These are phyloP conservation scores for Trametopsis cervina DNA, from an alignment of 768 basidiomycete species.

Conservation along the genomic window DNA sequence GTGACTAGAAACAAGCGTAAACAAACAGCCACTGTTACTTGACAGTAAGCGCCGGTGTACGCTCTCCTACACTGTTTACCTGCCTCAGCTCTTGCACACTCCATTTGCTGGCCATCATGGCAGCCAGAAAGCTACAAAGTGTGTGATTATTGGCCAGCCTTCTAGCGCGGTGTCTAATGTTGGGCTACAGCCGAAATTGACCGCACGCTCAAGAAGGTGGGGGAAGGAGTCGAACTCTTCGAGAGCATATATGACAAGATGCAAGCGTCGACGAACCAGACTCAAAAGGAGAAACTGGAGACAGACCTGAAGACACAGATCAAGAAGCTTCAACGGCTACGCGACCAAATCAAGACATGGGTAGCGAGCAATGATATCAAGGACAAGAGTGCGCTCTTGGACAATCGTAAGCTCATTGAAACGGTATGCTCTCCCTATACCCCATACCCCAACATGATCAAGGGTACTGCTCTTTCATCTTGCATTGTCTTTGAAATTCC, in stretches of 20 bases:
- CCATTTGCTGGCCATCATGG: slow-evolving; percentile 48
- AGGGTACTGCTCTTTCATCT: not conserved
- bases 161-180: not conserved
- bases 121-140: slow-evolving; percentile 89
- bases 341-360: slow-evolving; percentile 94
- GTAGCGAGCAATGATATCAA: slow-evolving; percentile 97
- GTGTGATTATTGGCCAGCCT: slow-evolving; percentile 4
- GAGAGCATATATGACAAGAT: slow-evolving; percentile 98
- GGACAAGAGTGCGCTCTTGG: slow-evolving; percentile 89
- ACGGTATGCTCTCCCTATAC: slow-evolving; percentile 52
- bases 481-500: not conserved
- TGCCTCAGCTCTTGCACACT: not conserved
- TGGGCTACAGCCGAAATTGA: slow-evolving; percentile 84
- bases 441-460: not conserved
- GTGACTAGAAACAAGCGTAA: slow-evolving; percentile 7
- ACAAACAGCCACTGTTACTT: slow-evolving; percentile 6
- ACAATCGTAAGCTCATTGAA: slow-evolving; percentile 94
- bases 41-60: slow-evolving; percentile 5
- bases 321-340: slow-evolving; percentile 82
- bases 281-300: slow-evolving; percentile 98
- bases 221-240: slow-evolving; percentile 92
- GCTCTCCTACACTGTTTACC: slow-evolving; percentile 12
- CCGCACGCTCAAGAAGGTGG: slow-evolving; percentile 94
- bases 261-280: slow-evolving; percentile 90
- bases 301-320: slow-evolving; percentile 96